Conservation (phyloP, 177 flowering plant genomes). For the Vitis hybrid region DNA sequence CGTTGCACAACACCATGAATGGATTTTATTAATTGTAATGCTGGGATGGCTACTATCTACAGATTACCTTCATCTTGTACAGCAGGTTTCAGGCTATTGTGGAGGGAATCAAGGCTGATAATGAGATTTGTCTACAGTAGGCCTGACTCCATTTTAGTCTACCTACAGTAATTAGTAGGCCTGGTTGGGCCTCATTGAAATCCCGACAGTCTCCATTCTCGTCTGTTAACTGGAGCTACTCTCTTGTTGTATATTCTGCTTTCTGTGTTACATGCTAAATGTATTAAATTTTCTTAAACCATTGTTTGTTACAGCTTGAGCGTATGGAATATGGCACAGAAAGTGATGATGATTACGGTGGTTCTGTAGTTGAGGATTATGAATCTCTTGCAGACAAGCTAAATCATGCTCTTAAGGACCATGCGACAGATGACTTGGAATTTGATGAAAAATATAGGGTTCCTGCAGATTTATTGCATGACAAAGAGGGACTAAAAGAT, state of each 20-base stretch:
- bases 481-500: conserved; percentile 21
- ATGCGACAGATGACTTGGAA: conserved; percentile 42
- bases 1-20: too few relatives aligned
- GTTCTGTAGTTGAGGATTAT: conserved; percentile 38
- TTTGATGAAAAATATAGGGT: conserved; percentile 45
- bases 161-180: too few relatives aligned
- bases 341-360: conserved; percentile 43
- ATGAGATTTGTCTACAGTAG: too few relatives aligned
- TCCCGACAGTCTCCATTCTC: too few relatives aligned
- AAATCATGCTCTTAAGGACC: conserved; percentile 43
- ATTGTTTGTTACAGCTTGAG: conserved; percentile 54
- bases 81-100: too few relatives aligned
- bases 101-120: too few relatives aligned
- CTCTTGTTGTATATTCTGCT: neutral
- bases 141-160: too few relatives aligned
- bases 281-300: neutral
- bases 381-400: conserved; percentile 59
- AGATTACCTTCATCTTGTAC: too few relatives aligned
- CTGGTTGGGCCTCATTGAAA: too few relatives aligned
- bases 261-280: neutral
- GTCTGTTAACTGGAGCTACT: neutral
- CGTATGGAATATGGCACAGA: conserved; percentile 72
- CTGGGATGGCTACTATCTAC: too few relatives aligned
- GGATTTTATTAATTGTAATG: too few relatives aligned
- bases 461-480: conserved; percentile 60